These are phyloP conservation scores for Carallia pectinifolia DNA, from an alignment of 345 rosid species.

Conservation along the genomic window DNA sequence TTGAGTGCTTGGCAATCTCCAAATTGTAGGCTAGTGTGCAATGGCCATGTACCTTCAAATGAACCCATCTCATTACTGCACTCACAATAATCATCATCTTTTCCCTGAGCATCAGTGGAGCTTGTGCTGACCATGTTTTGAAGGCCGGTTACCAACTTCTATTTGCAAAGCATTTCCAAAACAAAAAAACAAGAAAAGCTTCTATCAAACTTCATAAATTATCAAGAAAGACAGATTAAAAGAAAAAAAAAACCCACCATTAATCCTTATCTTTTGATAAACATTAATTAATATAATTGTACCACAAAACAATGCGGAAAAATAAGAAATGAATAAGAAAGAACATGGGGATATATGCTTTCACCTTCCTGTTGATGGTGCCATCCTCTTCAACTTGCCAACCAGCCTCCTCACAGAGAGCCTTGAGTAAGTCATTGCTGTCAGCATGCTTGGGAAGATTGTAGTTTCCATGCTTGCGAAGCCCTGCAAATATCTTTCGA, in stretches of 20 bases:
- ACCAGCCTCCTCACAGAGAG: conserved; percentile 48
- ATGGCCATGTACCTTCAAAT: background rate
- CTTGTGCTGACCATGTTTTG: background rate
- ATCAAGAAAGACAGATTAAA: too few relatives aligned
- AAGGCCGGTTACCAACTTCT: background rate
- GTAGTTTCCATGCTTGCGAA: conserved; percentile 45
- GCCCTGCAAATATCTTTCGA: conserved; percentile 43
- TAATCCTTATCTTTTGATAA: background rate
- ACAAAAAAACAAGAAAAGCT: too few relatives aligned
- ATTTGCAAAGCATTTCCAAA: background rate
- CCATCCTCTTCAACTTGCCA: conserved; percentile 57
- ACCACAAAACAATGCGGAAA: background rate
- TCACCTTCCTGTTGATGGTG: conserved; percentile 37
- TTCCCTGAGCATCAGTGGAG: conserved; percentile 2
- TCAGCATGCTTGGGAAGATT: conserved; percentile 38
- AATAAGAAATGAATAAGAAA: background rate
- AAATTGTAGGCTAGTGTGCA: background rate
- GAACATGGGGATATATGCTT: too few relatives aligned
- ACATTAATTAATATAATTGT: background rate
- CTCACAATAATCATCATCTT: conserved; percentile 4
- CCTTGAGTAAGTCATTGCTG: conserved; percentile 43
- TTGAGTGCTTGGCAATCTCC: conserved; percentile 1
- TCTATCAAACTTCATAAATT: too few relatives aligned
- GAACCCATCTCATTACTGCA: background rate
- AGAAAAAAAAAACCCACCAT: background rate